Evolutionary conservation across 2,329 filamentous ascomycete genomes (phyloP).

Genomic region (Colletotrichum sp.): DNA sequence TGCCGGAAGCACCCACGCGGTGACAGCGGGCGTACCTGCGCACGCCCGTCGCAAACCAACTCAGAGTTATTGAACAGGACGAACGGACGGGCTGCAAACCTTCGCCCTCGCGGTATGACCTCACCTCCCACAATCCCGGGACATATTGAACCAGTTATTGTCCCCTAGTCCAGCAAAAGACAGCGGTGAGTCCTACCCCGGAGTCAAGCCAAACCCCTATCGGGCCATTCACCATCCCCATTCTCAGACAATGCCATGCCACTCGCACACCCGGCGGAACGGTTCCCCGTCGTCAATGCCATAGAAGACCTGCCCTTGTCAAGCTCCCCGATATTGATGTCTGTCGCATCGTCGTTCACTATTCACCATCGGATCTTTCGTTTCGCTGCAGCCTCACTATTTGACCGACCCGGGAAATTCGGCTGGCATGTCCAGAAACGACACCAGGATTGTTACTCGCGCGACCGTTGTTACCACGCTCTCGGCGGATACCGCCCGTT

Average conservation of each 20-base stretch:
- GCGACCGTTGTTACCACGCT: not conserved
- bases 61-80: not conserved
- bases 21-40: not conserved
- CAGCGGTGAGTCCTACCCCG: slow-evolving; percentile 7
- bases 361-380: not conserved
- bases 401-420: not conserved
- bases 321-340: not conserved
- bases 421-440: not conserved
- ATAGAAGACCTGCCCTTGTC: not conserved
- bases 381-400: not conserved
- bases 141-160: not conserved
- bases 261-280: slow-evolving; percentile 8
- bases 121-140: not conserved
- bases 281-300: slow-evolving; percentile 5
- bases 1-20: not conserved
- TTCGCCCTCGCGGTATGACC: not conserved
- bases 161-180: not conserved
- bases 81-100: not conserved
- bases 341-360: not conserved
- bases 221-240: not conserved
- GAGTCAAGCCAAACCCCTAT: not conserved
- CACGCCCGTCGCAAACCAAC: not conserved
- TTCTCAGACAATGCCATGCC: slow-evolving; percentile 3
- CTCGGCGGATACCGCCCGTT: not conserved
- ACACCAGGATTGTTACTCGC: not conserved